Evolutionary conservation across 306 rosid genomes (phyloP).

Genomic region (Arachis stenosperma): DNA sequence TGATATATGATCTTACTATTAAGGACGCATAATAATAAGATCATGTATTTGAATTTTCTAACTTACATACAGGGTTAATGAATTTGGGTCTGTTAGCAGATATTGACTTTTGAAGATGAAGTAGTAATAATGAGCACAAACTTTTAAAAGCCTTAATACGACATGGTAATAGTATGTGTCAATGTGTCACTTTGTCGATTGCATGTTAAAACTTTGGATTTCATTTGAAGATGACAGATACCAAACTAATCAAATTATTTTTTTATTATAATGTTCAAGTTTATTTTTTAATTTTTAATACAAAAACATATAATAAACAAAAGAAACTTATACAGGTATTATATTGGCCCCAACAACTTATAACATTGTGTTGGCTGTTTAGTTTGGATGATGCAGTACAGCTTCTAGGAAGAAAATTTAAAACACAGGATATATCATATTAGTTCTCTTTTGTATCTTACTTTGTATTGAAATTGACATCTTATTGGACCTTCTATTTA

Average conservation of each 20-base stretch:
- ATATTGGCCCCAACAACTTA: conserved; percentile 1
- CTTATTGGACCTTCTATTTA: not conserved
- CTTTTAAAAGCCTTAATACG: conserved; percentile 17
- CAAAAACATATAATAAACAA: too few relatives aligned
- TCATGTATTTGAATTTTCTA: conserved; percentile 33
- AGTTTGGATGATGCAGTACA: conserved; percentile 5
- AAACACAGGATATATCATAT: not conserved
- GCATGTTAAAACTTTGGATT: conserved; percentile 9
- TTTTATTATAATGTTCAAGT: not conserved
- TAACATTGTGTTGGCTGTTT: not conserved
- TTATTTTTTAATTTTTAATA: not conserved
- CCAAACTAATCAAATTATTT: conserved; percentile 5
- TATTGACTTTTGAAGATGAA: conserved; percentile 30
- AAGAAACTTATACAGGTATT: not conserved
- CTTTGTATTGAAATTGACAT: not conserved
- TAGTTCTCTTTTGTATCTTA: not conserved
- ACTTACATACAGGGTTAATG: not conserved
- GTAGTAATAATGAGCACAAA: not conserved
- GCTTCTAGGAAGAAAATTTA: not conserved
- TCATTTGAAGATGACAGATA: conserved; percentile 26
- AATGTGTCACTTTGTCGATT: conserved; percentile 10
- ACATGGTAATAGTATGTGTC: not conserved
- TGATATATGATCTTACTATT: conserved; percentile 2
- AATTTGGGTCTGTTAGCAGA: not conserved
- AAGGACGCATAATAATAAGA: not conserved